A percentile compares a stretch with the other conserved stretches of the same genome.
These are phyloP conservation scores for Aureobasidium lini DNA, from an alignment of 2,329 filamentous ascomycete species.

Conservation along the genomic window DNA sequence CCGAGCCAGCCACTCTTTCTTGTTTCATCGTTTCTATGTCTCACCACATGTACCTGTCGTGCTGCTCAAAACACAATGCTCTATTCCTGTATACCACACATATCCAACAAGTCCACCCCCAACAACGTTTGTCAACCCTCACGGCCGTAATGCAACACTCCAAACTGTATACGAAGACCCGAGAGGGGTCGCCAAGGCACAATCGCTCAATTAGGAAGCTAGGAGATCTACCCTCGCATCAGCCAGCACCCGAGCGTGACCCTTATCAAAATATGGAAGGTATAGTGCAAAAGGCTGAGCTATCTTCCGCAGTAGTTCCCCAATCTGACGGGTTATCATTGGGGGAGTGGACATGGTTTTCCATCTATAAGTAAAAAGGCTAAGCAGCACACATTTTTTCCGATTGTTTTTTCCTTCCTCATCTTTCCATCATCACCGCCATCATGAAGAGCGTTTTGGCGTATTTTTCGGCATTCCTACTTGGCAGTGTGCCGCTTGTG, in stretches of 20 bases:
- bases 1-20: not conserved
- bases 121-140: not conserved
- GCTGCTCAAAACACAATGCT: not conserved
- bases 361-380: not conserved
- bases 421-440: not conserved
- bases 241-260: not conserved
- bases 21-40: not conserved
- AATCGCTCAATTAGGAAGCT: constrained; percentile 5
- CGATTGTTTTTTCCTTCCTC: not conserved
- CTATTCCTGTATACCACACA: not conserved
- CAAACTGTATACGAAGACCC: not conserved
- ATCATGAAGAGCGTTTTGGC: constrained; percentile 5
- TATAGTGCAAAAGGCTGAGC: not conserved
- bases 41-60: not conserved
- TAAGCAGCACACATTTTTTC: not conserved
- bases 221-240: not conserved
- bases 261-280: constrained; percentile 3
- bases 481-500: not conserved
- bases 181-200: constrained; percentile 6
- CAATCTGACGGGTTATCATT: not conserved
- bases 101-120: not conserved
- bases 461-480: constrained; percentile 6
- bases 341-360: not conserved
- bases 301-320: not conserved
- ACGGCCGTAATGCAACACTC: not conserved